Conservation (phyloP, 2,329 filamentous ascomycete genomes). For the Cryoendolithus antarcticus region DNA sequence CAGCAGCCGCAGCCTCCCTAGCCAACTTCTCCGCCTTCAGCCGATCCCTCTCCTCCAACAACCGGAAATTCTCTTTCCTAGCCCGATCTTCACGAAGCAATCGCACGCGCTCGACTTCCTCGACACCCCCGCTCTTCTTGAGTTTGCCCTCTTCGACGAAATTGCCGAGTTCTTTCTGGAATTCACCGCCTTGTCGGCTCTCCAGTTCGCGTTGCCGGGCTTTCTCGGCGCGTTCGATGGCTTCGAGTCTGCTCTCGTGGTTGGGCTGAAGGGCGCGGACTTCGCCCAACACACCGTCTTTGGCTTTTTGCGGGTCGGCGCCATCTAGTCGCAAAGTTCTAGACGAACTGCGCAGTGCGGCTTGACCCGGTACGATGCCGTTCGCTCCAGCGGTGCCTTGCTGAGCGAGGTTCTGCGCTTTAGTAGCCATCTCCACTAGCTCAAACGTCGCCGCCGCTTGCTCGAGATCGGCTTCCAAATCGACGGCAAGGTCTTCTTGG, state of each 20-base stretch:
- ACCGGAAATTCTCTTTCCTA: slow-evolving; percentile 58
- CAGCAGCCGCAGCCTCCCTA: slow-evolving; percentile 20
- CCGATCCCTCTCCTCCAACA: slow-evolving; percentile 35
- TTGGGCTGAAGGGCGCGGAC: slow-evolving; percentile 89
- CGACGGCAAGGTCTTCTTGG: slow-evolving; percentile 87
- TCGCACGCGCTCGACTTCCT: slow-evolving; percentile 79
- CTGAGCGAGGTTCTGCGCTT: slow-evolving; percentile 78
- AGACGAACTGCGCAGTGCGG: slow-evolving; percentile 23
- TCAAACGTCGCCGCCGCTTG: slow-evolving; percentile 90
- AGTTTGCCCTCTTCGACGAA: slow-evolving; percentile 86
- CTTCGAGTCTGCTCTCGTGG: slow-evolving; percentile 83
- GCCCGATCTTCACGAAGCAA: slow-evolving; percentile 79
- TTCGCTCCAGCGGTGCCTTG: slow-evolving; percentile 11
- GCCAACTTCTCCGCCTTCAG: slow-evolving; percentile 34
- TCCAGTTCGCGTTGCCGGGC: slow-evolving; percentile 75
- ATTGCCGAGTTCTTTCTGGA: slow-evolving; percentile 70
- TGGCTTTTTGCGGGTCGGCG: slow-evolving; percentile 65
- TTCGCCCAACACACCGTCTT: slow-evolving; percentile 84
- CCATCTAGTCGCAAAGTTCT: slow-evolving; percentile 27
- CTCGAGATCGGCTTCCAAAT: slow-evolving; percentile 87
- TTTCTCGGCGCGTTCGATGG: slow-evolving; percentile 94
- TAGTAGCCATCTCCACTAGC: slow-evolving; percentile 94
- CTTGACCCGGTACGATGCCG: slow-evolving; percentile 6
- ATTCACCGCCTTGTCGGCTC: slow-evolving; percentile 57
- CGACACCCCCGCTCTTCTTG: slow-evolving; percentile 91